Evolutionary conservation across 306 rosid species (phyloP), one percentile per base, ranked within the genome.

Genomic region (Boehmeria nivea): DNA sequence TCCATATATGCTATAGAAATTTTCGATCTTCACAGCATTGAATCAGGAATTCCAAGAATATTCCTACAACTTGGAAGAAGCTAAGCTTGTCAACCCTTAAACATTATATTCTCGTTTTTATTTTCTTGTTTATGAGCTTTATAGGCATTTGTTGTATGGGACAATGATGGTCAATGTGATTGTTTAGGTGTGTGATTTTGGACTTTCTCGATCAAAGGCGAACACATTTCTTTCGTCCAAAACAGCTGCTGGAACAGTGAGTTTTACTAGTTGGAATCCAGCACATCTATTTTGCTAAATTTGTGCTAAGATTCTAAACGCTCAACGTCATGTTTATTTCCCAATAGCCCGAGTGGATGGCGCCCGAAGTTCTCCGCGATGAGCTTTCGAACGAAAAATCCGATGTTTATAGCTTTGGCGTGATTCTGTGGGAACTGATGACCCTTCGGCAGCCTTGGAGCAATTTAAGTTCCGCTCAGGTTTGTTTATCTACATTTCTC

Each of bases 281-380:
- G 25, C 26, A 12, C 39, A 6, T 14, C 12, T 26, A 16, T 51
- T 5, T 54, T 54, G 8, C 16, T 17, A 34, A 17, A 20, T 28
- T 10, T 33, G 40, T 14, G 3, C 31, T 12, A 33, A 34, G 43
- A 54, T 34, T 21, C 45, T 54, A 22, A 22, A 56, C 18, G 37
- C 31, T 21, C 21, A 8, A 12, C 19, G n/a, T 38, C 33, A 1
- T 38, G 17, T 38, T 56, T 37, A 38, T 39, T 40, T 37, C 3
- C 46, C 15, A 23, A 57, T 57, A 57, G 61, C 61, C 61, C 6
- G 61, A 57, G 48, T 57, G 61, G 61, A 57, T 57, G 61, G 61
- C 61, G 24, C 61, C 61, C 1, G 61, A 57, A 38, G 61, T 57
- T 37, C 61, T 57, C 49, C 61, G 46, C 12, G 49, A 8, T 39